phyloP scores from a whole-genome alignment of 306 rosid genomes.

The Psophocarpus tetragonolobus region DNA sequence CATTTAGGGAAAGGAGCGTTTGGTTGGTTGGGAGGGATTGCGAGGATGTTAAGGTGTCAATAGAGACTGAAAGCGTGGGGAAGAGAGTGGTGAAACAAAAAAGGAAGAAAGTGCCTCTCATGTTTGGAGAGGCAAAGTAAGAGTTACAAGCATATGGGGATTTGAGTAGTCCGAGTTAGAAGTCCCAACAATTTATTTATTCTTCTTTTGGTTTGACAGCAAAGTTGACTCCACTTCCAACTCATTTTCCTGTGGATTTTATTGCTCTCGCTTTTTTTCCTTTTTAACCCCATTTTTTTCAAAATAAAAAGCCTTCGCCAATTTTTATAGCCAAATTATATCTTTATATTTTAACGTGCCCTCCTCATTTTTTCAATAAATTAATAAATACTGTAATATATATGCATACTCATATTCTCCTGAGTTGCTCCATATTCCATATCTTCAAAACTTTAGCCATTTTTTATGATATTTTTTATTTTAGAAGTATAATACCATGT shows the following conservation, averaged over 20 bases:
- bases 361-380: too few species aligned
- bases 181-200: not conserved
- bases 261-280: not conserved
- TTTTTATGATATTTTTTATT: too few species aligned
- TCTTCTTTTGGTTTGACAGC: slow-evolving; percentile 11
- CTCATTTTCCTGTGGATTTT: not conserved
- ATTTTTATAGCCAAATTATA: too few species aligned
- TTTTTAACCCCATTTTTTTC: too few species aligned
- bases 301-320: too few species aligned
- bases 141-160: not conserved
- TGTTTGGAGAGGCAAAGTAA: slow-evolving; percentile 30
- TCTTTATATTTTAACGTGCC: too few species aligned
- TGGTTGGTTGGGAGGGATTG: slow-evolving; percentile 47
- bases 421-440: too few species aligned
- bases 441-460: too few species aligned
- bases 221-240: not conserved
- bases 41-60: slow-evolving; percentile 45
- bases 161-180: too few species aligned
- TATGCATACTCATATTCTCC: too few species aligned
- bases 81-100: slow-evolving; percentile 33
- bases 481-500: too few species aligned
- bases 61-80: slow-evolving; percentile 36
- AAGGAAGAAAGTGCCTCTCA: slow-evolving; percentile 36
- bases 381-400: too few species aligned
- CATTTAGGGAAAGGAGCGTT: slow-evolving; percentile 55